These are phyloP conservation scores for Phaeolepiota aurea DNA, from an alignment of 768 basidiomycete species.

Conservation along the genomic window DNA sequence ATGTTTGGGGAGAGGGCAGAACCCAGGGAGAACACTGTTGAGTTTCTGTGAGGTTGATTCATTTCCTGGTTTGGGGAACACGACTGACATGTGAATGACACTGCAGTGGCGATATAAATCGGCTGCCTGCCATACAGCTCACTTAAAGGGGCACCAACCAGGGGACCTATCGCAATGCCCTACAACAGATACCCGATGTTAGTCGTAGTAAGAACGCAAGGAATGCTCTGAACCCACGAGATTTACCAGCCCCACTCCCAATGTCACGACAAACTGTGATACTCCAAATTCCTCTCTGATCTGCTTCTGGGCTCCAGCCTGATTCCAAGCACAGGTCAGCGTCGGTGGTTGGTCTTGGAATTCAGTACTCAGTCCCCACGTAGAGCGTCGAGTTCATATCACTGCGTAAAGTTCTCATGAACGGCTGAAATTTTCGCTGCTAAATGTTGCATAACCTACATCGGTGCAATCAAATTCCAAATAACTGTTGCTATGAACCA, in stretches of 20 bases:
- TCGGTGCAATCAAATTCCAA: conserved; percentile 5
- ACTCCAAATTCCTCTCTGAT: conserved; percentile 5
- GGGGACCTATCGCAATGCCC: conserved; percentile 10
- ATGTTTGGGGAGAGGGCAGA: conserved; percentile 4
- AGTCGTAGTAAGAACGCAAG: neutral
- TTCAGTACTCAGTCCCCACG: neutral
- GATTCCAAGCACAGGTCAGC: too few species aligned
- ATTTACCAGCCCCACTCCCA: conserved; percentile 5
- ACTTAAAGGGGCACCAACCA: conserved; percentile 8
- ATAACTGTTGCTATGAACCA: conserved; percentile 8
- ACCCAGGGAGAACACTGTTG: conserved; percentile 1
- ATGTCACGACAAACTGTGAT: conserved; percentile 5
- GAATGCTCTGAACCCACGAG: neutral
- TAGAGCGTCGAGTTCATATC: conserved; percentile 6
- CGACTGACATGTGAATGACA: conserved; percentile 2
- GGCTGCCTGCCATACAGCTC: conserved; percentile 8
- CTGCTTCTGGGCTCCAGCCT: conserved; percentile 5
- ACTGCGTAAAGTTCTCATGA: conserved; percentile 1
- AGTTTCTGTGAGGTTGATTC: neutral
- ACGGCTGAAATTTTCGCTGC: neutral
- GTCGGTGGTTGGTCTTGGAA: neutral
- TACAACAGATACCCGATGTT: neutral
- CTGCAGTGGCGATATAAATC: conserved; percentile 4
- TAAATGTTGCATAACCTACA: conserved; percentile 4
- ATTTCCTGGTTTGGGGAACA: neutral